These are phyloP conservation scores for Talaromyces trachyspermus DNA, from an alignment of 495 filamentous ascomycete genomes.

Conservation along the genomic window DNA sequence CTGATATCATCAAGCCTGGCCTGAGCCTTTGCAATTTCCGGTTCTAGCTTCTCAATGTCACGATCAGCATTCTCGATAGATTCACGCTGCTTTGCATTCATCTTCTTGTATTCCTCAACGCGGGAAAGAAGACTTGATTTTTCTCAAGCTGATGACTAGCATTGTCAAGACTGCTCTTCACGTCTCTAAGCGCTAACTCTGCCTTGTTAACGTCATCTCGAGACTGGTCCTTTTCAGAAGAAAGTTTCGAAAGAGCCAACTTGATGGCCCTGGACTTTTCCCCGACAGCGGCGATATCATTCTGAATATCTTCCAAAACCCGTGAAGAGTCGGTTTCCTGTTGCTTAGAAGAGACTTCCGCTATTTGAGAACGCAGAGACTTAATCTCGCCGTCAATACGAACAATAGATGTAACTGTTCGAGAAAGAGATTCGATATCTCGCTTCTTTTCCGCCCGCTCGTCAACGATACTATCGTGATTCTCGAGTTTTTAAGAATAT, in stretches of 20 bases:
- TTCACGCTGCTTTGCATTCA: slow-evolving; percentile 60
- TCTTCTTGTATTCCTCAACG: slow-evolving; percentile 63
- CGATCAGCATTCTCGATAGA: slow-evolving; percentile 56
- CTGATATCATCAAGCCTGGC: slow-evolving; percentile 66
- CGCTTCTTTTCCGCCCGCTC: slow-evolving; percentile 56
- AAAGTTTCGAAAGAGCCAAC: slow-evolving; percentile 53
- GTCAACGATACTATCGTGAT: slow-evolving; percentile 61
- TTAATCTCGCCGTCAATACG: slow-evolving; percentile 64
- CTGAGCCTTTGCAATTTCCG: slow-evolving; percentile 66
- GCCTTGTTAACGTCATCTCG: slow-evolving; percentile 56
- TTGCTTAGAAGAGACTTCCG: slow-evolving; percentile 63
- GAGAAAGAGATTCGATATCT: slow-evolving; percentile 67
- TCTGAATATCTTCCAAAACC: slow-evolving; percentile 76
- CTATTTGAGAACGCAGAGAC: slow-evolving; percentile 60
- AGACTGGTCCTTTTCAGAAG: slow-evolving; percentile 61
- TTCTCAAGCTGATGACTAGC: slow-evolving; percentile 70
- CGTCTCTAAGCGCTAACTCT: slow-evolving; percentile 65
- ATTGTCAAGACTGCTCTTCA: slow-evolving; percentile 58
- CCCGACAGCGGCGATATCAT: slow-evolving; percentile 58
- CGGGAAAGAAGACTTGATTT: slow-evolving; percentile 54
- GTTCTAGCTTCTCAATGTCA: slow-evolving; percentile 61
- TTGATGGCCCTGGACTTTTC: slow-evolving; percentile 60
- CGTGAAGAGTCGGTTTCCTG: slow-evolving; percentile 53
- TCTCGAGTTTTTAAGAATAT: slow-evolving; percentile 61
- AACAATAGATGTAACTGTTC: slow-evolving; percentile 68